Evolutionary conservation across 345 rosid species (phyloP).

Genomic region (Balakata baccata): DNA sequence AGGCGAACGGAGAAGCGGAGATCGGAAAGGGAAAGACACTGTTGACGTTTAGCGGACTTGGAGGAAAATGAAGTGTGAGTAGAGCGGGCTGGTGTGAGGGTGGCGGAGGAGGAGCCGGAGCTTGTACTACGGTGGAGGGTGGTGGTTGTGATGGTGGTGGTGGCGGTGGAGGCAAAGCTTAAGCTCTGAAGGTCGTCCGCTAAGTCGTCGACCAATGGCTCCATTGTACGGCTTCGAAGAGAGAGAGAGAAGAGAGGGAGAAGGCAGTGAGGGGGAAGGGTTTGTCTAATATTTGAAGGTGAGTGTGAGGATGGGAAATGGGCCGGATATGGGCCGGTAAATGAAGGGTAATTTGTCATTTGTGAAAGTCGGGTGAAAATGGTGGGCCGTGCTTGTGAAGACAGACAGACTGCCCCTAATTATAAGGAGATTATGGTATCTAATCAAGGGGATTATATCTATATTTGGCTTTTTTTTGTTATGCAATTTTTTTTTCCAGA

Average conservation of each 20-base stretch:
- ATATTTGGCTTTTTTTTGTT: neutral
- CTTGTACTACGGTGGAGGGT: conserved; percentile 74
- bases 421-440: conserved; percentile 2
- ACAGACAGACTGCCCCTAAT: neutral
- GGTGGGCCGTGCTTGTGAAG: neutral
- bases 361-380: neutral
- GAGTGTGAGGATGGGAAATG: neutral
- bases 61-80: conserved; percentile 26
- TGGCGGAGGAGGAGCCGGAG: conserved; percentile 65
- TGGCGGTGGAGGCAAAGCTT: conserved; percentile 72
- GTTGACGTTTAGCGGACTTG: conserved; percentile 8
- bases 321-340: conserved; percentile 2
- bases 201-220: conserved; percentile 45
- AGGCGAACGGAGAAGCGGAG: conserved; percentile 72
- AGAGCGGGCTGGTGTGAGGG: conserved; percentile 55
- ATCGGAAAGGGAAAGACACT: conserved; percentile 62
- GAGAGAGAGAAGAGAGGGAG: neutral
- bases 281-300: too few relatives aligned
- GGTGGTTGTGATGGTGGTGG: conserved; percentile 44
- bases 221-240: conserved; percentile 4
- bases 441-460: conserved; percentile 5
- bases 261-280: neutral
- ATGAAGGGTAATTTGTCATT: neutral
- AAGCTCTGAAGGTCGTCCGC: conserved; percentile 88
- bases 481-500: neutral